Evolutionary conservation across 2,329 filamentous ascomycete genomes (phyloP), one percentile per base, ranked within the genome.

Genomic region (Colletotrichum viniferum): DNA sequence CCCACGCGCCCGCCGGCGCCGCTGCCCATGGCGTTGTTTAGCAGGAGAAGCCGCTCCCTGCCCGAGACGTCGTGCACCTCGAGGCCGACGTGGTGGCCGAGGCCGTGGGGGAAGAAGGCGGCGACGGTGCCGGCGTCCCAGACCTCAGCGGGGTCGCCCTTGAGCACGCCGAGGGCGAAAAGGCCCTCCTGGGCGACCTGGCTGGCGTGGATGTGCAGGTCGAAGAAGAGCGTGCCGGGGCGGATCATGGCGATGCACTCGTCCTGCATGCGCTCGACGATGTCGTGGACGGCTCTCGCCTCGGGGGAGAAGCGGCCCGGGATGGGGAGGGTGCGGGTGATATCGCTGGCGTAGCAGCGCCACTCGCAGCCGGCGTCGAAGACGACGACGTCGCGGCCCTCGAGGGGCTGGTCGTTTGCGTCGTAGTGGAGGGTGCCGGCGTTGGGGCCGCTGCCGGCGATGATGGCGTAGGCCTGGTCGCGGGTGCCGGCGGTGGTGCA

Each of bases 351-450:
- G 83, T 99, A 98, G 79, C 94, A 93, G 64, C 92, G 86, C 85
- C 92, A 98, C 84, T 98, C 96, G 78, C 93, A 94, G 4, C 95
- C 96, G 2, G 96, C 96, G 82, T 99, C 96, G 6, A 99, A 87
- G 24, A 97, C 92, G 36, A 98, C 86, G 34, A 96, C 89, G 80
- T 96, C 92, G 73, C 93, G 90, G 30, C 93, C 92, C 4, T 86
- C 85, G 21, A 98, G 90, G 2, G 92, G 85, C 79, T 94, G 90
- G 80, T 97, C 89, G 82, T 99, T 98, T 69, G 90, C 91, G 58
- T 91, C 90, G 83, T 99, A 99, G 84, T 99, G 97, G 55, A 98
- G 87, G 0, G 94, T 96, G 16, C 94, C 92, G 7, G 94, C 96
- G 81, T 97, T 97, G n/a, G 88, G 82, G 1, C 96, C 96, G 2